These are phyloP conservation scores for Kregervanrija fluxuum DNA, from an alignment of 805 yeast species.

Conservation along the genomic window DNA sequence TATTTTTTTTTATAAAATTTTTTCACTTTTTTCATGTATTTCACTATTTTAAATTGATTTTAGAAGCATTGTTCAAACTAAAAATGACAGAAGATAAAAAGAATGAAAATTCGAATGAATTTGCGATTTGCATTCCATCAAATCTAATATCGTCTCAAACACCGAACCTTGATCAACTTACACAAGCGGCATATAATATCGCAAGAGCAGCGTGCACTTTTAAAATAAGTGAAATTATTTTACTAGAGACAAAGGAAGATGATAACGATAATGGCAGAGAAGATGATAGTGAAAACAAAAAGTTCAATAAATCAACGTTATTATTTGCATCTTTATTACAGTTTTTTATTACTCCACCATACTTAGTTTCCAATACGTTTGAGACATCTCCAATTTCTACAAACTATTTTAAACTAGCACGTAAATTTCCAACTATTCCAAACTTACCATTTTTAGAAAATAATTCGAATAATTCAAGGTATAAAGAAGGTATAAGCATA, in stretches of 20 bases:
- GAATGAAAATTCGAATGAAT: background rate
- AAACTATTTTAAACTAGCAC: constrained; percentile 43
- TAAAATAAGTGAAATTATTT: constrained; percentile 66
- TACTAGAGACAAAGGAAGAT: constrained; percentile 45
- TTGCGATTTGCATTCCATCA: constrained; percentile 60
- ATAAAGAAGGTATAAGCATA: constrained; percentile 60
- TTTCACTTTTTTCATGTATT: too few species aligned
- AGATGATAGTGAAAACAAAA: constrained; percentile 8
- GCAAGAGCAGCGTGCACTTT: constrained; percentile 68
- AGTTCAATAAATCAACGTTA: constrained; percentile 30
- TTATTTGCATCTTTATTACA: constrained; percentile 66
- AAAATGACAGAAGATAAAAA: background rate
- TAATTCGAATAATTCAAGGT: constrained; percentile 26
- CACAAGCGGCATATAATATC: constrained; percentile 67
- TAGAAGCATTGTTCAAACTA: too few species aligned
- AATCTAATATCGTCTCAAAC: constrained; percentile 43
- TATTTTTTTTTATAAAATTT: too few species aligned
- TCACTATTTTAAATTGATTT: too few species aligned
- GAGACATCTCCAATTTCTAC: constrained; percentile 1
- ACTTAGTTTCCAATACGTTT: constrained; percentile 51
- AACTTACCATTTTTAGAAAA: constrained; percentile 68
- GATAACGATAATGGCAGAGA: constrained; percentile 14
- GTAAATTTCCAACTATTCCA: constrained; percentile 61
- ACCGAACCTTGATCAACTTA: constrained; percentile 60
- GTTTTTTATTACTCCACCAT: constrained; percentile 79